Percentiles rank a stretch among this genome's conserved stretches.
These are phyloP conservation scores for Kernera saxatilis DNA, from an alignment of 345 rosid species.

Conservation along the genomic window DNA sequence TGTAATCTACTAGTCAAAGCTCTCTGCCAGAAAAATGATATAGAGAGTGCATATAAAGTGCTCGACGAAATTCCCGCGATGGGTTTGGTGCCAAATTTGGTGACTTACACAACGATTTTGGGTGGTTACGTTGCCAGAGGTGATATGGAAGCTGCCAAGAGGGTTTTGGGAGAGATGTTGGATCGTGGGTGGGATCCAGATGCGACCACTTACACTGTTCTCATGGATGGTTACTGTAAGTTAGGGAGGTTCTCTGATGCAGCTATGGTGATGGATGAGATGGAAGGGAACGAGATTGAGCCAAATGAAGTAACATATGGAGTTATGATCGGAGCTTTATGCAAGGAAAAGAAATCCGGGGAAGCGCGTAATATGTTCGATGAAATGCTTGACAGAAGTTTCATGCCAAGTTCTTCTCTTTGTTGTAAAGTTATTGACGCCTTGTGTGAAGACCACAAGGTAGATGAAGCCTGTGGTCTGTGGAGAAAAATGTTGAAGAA, in stretches of 20 bases:
- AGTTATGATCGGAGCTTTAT: slow-evolving; percentile 70
- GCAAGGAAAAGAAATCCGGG: slow-evolving; percentile 59
- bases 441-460: slow-evolving; percentile 61
- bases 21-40: slow-evolving; percentile 50
- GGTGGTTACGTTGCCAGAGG: slow-evolving; percentile 67
- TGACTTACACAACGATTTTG: slow-evolving; percentile 68
- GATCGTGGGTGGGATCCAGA: slow-evolving; percentile 89
- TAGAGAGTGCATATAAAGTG: slow-evolving; percentile 54
- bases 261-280: slow-evolving; percentile 74
- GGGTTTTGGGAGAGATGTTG: slow-evolving; percentile 50
- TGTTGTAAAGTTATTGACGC: slow-evolving; percentile 75
- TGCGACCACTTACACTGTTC: slow-evolving; percentile 60
- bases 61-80: slow-evolving; percentile 78
- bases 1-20: slow-evolving; percentile 71
- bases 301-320: slow-evolving; percentile 86
- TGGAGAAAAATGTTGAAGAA: slow-evolving; percentile 74
- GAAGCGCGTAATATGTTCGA: slow-evolving; percentile 65
- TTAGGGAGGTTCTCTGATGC: slow-evolving; percentile 70
- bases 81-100: slow-evolving; percentile 73
- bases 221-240: slow-evolving; percentile 76
- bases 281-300: slow-evolving; percentile 65
- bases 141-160: slow-evolving; percentile 62
- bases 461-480: slow-evolving; percentile 59
- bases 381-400: slow-evolving; percentile 67
- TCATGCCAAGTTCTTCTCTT: slow-evolving; percentile 60